These are phyloP conservation scores for Xylaria sp. DNA, from an alignment of 2,329 filamentous ascomycete species.

Conservation along the genomic window DNA sequence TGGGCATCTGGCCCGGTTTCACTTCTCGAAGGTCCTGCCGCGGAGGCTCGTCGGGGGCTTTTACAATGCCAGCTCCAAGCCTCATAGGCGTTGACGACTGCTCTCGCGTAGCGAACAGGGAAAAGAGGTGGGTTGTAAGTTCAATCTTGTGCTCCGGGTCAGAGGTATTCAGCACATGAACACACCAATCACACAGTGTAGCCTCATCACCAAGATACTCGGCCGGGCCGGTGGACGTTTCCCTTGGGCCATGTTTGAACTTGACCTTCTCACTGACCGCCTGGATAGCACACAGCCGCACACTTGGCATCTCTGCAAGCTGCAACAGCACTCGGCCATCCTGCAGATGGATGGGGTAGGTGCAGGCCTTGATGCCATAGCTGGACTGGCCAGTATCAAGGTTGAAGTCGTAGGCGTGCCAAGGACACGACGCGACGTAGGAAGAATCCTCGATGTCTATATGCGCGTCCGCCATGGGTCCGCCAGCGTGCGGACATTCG, in stretches of 20 bases:
- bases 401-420: constrained; percentile 62
- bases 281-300: constrained; percentile 51
- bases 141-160: constrained; percentile 60
- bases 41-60: constrained; percentile 55
- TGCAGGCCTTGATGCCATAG: constrained; percentile 59
- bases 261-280: constrained; percentile 59
- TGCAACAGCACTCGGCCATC: constrained; percentile 52
- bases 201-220: constrained; percentile 54
- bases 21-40: constrained; percentile 54
- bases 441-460: constrained; percentile 61
- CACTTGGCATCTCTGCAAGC: constrained; percentile 45
- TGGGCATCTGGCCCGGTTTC: constrained; percentile 55
- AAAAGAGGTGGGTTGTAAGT: constrained; percentile 57
- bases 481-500: constrained; percentile 59
- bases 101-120: constrained; percentile 54
- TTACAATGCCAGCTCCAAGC: constrained; percentile 53
- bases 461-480: constrained; percentile 57
- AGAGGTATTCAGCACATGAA: constrained; percentile 57
- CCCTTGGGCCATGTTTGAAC: constrained; percentile 53
- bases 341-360: constrained; percentile 55
- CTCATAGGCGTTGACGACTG: constrained; percentile 54
- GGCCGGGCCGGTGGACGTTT: constrained; percentile 33
- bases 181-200: constrained; percentile 60
- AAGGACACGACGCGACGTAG: constrained; percentile 59
- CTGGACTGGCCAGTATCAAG: constrained; percentile 61